These are phyloP conservation scores for Hypholoma sublateritium DNA, from an alignment of 768 basidiomycete genomes.

Conservation along the genomic window DNA sequence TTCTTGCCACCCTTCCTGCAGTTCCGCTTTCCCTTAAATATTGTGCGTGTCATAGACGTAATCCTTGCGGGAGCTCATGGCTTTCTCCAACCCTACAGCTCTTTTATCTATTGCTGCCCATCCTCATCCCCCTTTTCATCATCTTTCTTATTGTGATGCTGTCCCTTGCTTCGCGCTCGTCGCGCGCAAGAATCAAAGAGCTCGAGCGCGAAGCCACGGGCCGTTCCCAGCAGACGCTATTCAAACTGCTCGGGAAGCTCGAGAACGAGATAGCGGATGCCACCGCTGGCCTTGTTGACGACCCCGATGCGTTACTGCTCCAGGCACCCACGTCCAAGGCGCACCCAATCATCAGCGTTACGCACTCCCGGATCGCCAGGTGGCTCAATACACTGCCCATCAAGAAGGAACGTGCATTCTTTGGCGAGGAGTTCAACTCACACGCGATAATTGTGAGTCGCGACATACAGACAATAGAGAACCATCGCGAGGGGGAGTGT, in stretches of 20 bases:
- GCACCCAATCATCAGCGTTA: conserved; percentile 50
- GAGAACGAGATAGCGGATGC: conserved; percentile 4
- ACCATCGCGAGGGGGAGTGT: conserved; percentile 60
- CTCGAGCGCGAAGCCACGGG: conserved; percentile 54
- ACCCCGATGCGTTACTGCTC: conserved; percentile 29
- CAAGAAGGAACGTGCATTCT: conserved; percentile 69
- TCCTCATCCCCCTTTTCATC: conserved; percentile 62
- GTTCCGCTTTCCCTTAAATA: conserved; percentile 65
- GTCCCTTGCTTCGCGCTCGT: conserved; percentile 54
- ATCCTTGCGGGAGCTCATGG: not conserved
- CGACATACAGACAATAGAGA: conserved; percentile 58
- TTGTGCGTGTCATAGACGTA: conserved; percentile 43
- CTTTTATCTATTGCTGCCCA: conserved; percentile 55
- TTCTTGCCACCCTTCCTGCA: conserved; percentile 61
- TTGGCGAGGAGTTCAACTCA: conserved; percentile 57
- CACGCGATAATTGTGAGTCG: conserved; percentile 75
- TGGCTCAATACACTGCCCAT: conserved; percentile 71
- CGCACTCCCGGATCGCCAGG: conserved; percentile 56
- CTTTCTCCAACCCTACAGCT: conserved; percentile 33
- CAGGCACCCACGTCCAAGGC: conserved; percentile 22
- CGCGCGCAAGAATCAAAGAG: conserved; percentile 61
- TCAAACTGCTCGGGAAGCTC: conserved; percentile 34
- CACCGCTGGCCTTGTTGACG: conserved; percentile 41
- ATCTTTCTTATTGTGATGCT: conserved; percentile 56
- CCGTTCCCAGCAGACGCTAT: conserved; percentile 43